A percentile compares a stretch with the other conserved stretches of the same genome.
These are phyloP conservation scores for Euphorbia pulcherrima DNA, from an alignment of 345 rosid species.

Conservation along the genomic window DNA sequence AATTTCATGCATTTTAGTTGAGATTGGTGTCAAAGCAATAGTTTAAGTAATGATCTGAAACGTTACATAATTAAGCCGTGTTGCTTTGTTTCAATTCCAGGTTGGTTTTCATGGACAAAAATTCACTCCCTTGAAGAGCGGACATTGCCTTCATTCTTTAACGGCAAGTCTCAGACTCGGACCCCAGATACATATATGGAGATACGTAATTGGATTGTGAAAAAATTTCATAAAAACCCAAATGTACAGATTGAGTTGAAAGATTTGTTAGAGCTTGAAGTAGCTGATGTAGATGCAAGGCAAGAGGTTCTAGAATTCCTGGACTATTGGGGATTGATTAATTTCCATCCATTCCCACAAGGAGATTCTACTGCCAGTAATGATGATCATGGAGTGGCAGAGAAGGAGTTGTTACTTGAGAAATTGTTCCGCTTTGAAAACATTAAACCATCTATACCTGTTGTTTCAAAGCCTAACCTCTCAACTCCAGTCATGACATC, in stretches of 20 bases:
- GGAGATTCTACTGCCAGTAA: conserved; percentile 37
- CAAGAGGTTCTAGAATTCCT: conserved; percentile 90
- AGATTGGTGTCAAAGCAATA: background rate
- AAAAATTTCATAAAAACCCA: conserved; percentile 74
- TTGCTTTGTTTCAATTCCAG: conserved; percentile 31
- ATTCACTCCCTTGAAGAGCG: conserved; percentile 83
- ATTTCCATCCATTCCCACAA: conserved; percentile 82
- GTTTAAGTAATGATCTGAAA: background rate
- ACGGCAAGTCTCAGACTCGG: conserved; percentile 62
- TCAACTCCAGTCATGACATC: conserved; percentile 51
- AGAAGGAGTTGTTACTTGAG: conserved; percentile 53
- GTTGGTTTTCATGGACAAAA: conserved; percentile 96
- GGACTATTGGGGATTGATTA: conserved; percentile 98
- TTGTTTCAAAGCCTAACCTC: conserved; percentile 43
- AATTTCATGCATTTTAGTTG: conserved; percentile 2
- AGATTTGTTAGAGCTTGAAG: conserved; percentile 72
- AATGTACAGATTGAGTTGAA: conserved; percentile 53
- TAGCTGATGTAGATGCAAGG: conserved; percentile 72
- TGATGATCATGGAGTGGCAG: conserved; percentile 33
- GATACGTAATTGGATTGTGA: conserved; percentile 83
- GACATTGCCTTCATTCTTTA: conserved; percentile 72
- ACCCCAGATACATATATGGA: conserved; percentile 61
- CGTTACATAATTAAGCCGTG: background rate
- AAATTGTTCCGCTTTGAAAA: conserved; percentile 71
- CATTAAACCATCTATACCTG: conserved; percentile 45